Percentiles rank a stretch among this genome's conserved stretches.
These are phyloP conservation scores for Withania somnifera DNA, from an alignment of 305 asterid species.

Conservation along the genomic window DNA sequence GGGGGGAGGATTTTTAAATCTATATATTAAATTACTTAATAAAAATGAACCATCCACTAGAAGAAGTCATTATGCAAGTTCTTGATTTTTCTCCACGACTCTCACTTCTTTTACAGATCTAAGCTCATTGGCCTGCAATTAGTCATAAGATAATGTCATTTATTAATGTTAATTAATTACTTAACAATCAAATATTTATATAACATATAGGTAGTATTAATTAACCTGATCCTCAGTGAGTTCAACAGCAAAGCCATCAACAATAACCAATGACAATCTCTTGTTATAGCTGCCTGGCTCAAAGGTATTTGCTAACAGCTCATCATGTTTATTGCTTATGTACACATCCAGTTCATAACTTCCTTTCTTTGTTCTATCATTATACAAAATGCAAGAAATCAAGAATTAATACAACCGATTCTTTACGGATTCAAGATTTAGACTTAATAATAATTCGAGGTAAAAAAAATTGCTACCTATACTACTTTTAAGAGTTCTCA, in stretches of 20 bases:
- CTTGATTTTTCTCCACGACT: slow-evolving; percentile 78
- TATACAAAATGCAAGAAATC: not conserved
- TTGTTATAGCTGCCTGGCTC: slow-evolving; percentile 55
- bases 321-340: slow-evolving; percentile 73
- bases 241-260: slow-evolving; percentile 80
- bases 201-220: no score
- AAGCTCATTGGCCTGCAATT: slow-evolving; percentile 59
- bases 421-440: not conserved
- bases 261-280: slow-evolving; percentile 68
- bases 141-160: not conserved
- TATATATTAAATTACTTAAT: not conserved
- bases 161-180: not conserved
- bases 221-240: slow-evolving; percentile 61
- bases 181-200: no score
- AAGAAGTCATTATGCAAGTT: slow-evolving; percentile 25
- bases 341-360: slow-evolving; percentile 55
- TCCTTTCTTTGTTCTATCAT: slow-evolving; percentile 47
- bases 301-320: slow-evolving; percentile 44
- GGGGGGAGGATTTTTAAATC: not conserved
- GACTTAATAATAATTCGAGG: accelerated
- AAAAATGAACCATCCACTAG: not conserved
- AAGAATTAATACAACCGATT: not conserved
- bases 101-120: slow-evolving; percentile 68
- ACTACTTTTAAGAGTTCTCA: no score
- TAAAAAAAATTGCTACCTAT: no score